phyloP scores from a whole-genome alignment of 352 stramenopile genomes.

The Phytophthora tentaculata region DNA sequence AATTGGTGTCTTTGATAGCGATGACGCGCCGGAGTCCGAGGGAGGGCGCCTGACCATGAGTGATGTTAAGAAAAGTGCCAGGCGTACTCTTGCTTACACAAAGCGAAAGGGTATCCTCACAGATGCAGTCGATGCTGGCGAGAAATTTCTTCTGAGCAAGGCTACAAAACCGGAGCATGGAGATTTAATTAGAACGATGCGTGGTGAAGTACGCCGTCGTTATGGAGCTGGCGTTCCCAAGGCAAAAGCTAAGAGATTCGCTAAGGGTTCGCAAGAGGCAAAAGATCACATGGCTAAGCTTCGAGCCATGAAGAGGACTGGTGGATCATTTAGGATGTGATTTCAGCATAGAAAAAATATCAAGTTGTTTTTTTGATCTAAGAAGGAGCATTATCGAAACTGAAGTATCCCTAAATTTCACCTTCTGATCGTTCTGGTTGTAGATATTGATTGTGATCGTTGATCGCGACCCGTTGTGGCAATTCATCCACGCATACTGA shows the following conservation, averaged over 20 bases:
- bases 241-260: too few relatives aligned
- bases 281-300: background rate
- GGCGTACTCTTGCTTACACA: background rate
- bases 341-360: background rate
- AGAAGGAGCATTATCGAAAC: conserved; percentile 11
- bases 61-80: conserved; percentile 6
- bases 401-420: background rate
- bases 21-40: background rate
- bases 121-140: background rate
- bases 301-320: background rate
- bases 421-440: background rate
- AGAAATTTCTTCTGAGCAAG: conserved; percentile 5
- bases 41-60: background rate
- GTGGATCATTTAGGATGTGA: background rate
- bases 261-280: background rate
- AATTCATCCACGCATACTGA: background rate
- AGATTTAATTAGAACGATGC: conserved; percentile 2
- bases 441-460: background rate
- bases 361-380: background rate
- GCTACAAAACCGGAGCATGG: conserved; percentile 15
- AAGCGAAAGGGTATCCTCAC: conserved; percentile 18
- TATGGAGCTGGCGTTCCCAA: conserved; percentile 19
- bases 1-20: background rate
- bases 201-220: background rate
- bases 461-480: background rate